Evolutionary conservation across 345 rosid genomes (phyloP).

Genomic region (Populus deltoides): DNA sequence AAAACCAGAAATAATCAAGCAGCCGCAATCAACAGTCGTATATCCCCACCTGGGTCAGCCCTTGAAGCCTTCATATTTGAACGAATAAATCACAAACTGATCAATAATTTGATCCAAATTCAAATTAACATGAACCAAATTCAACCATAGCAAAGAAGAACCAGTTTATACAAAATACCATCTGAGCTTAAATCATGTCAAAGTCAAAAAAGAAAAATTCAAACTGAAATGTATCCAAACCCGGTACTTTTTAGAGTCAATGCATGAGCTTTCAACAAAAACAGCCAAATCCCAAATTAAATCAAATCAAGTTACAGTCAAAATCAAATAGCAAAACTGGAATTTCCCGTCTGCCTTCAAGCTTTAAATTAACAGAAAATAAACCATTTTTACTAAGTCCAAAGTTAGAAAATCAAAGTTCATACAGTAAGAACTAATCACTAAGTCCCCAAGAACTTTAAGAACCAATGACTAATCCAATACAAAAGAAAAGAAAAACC

Average conservation of each 20-base stretch:
- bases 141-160: background rate
- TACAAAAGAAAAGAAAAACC: slow-evolving; percentile 2
- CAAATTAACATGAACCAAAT: slow-evolving; percentile 13
- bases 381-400: background rate
- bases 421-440: slow-evolving; percentile 8
- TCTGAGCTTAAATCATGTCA: background rate
- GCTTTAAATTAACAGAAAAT: background rate
- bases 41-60: background rate
- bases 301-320: slow-evolving; percentile 5
- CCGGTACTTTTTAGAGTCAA: slow-evolving; percentile 1
- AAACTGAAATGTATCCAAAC: slow-evolving; percentile 6
- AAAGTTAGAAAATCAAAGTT: background rate
- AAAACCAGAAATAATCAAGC: slow-evolving; percentile 20
- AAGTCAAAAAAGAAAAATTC: slow-evolving; percentile 25
- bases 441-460: slow-evolving; percentile 10
- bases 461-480: slow-evolving; percentile 12
- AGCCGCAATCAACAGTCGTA: slow-evolving; percentile 19
- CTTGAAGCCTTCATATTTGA: slow-evolving; percentile 34
- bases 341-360: background rate
- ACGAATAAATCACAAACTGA: background rate
- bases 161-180: background rate
- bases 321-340: background rate
- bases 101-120: background rate
- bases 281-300: background rate
- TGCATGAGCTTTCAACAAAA: slow-evolving; percentile 19